Evolutionary conservation across 2,329 filamentous ascomycete species (phyloP).

Genomic region (Colletotrichum aenigma): DNA sequence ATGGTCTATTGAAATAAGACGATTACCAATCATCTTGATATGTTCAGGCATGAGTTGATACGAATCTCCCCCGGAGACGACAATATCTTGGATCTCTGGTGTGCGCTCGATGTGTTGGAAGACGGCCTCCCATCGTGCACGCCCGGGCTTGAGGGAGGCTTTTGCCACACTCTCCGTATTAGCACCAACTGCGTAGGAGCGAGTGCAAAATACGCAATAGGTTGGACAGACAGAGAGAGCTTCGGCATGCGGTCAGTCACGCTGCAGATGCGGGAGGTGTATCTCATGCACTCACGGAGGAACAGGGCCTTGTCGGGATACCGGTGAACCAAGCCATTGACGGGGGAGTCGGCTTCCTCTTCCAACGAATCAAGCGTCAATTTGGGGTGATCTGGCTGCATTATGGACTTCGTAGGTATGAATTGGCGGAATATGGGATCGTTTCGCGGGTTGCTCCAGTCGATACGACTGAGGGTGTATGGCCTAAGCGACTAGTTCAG

Average conservation of each 20-base stretch:
- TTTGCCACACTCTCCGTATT: slow-evolving; percentile 58
- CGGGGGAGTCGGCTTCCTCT: slow-evolving; percentile 59
- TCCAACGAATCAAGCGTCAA: slow-evolving; percentile 63
- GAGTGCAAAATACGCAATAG: slow-evolving; percentile 67
- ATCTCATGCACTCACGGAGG: slow-evolving; percentile 49
- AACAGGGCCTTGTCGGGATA: slow-evolving; percentile 69
- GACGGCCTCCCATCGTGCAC: slow-evolving; percentile 56
- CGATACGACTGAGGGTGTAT: slow-evolving; percentile 61
- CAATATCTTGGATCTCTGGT: slow-evolving; percentile 58
- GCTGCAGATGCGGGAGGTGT: neutral
- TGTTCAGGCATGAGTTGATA: slow-evolving; percentile 61
- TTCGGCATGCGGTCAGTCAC: slow-evolving; percentile 27
- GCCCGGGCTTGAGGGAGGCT: slow-evolving; percentile 40
- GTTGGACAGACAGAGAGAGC: slow-evolving; percentile 65
- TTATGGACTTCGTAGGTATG: slow-evolving; percentile 57
- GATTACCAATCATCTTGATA: slow-evolving; percentile 56
- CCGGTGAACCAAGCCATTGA: slow-evolving; percentile 64
- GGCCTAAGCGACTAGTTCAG: slow-evolving; percentile 40
- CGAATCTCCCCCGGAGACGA: slow-evolving; percentile 67
- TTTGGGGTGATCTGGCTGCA: slow-evolving; percentile 58
- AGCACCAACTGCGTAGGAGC: slow-evolving; percentile 62
- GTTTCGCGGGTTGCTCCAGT: slow-evolving; percentile 63
- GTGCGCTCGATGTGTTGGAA: slow-evolving; percentile 60
- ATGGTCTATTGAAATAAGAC: slow-evolving; percentile 60
- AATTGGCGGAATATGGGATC: slow-evolving; percentile 67